Conservation (phyloP, 306 rosid species). For the Hylodesmum podocarpum region DNA sequence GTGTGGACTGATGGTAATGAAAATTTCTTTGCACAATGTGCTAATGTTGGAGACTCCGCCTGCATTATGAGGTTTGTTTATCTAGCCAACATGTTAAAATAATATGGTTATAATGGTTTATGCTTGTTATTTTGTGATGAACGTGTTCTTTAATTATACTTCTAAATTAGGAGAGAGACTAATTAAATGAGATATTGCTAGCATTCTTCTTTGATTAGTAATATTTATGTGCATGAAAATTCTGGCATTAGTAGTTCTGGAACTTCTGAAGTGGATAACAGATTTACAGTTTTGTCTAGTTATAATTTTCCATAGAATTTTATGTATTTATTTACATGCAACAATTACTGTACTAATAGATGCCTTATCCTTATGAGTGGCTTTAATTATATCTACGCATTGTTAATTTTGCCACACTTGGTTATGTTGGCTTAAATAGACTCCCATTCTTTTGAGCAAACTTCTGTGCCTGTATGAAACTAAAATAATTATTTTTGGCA, state of each 20-base stretch:
- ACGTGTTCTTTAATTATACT: not conserved
- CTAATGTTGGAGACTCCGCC: constrained; percentile 94
- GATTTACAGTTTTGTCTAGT: constrained; percentile 14
- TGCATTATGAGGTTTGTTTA: constrained; percentile 76
- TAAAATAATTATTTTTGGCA: constrained; percentile 39
- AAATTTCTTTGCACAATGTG: constrained; percentile 86
- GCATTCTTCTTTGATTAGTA: not conserved
- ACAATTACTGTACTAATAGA: not conserved
- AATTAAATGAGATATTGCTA: no score
- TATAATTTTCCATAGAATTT: not conserved
- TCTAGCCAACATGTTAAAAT: constrained; percentile 21
- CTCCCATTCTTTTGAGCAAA: constrained; percentile 1
- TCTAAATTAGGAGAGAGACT: no score
- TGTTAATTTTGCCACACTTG: not conserved
- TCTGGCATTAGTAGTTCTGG: not conserved
- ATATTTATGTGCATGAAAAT: not conserved
- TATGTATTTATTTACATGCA: not conserved
- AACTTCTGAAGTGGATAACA: constrained; percentile 6
- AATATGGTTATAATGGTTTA: constrained; percentile 6
- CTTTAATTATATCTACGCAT: not conserved
- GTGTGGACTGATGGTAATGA: constrained; percentile 70
- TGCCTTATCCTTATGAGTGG: not conserved
- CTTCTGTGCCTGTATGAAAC: not conserved
- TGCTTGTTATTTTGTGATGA: constrained; percentile 5
- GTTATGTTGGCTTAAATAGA: not conserved